Percentiles rank a stretch among this genome's conserved stretches.
These are phyloP conservation scores for Brassica incana DNA, from an alignment of 345 rosid genomes.

Conservation along the genomic window DNA sequence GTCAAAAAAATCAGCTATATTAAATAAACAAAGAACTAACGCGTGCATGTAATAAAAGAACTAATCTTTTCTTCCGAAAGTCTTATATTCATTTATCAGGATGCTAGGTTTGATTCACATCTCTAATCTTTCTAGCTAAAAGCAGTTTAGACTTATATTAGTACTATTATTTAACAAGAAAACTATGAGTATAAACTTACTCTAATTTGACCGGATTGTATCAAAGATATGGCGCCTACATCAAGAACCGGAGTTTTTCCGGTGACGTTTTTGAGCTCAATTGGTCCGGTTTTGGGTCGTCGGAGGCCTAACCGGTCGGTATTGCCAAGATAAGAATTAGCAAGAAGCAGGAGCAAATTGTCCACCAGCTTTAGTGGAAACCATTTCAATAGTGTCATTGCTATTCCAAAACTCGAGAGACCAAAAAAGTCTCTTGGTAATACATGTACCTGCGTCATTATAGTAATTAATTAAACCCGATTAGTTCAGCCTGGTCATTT, in stretches of 20 bases:
- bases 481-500: neutral
- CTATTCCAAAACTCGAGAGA: slow-evolving; percentile 75
- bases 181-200: slow-evolving; percentile 36
- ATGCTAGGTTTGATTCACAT: neutral
- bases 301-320: slow-evolving; percentile 74
- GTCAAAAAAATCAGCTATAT: neutral
- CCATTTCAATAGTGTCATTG: slow-evolving; percentile 80
- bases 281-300: slow-evolving; percentile 87
- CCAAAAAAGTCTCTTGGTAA: slow-evolving; percentile 88
- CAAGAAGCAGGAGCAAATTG: slow-evolving; percentile 49
- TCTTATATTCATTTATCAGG: neutral
- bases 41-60: neutral
- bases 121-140: neutral
- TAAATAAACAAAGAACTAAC: neutral
- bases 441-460: slow-evolving; percentile 69
- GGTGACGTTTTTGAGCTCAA: slow-evolving; percentile 73
- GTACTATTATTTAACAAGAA: neutral
- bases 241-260: slow-evolving; percentile 97
- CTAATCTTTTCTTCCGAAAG: too few relatives aligned
- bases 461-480: neutral
- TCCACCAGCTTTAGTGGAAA: slow-evolving; percentile 73
- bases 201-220: slow-evolving; percentile 73
- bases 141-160: neutral
- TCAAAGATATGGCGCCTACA: slow-evolving; percentile 70
- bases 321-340: slow-evolving; percentile 59